These are phyloP conservation scores for Strobilomyces dryophilus DNA, from an alignment of 768 basidiomycete species.

Conservation along the genomic window DNA sequence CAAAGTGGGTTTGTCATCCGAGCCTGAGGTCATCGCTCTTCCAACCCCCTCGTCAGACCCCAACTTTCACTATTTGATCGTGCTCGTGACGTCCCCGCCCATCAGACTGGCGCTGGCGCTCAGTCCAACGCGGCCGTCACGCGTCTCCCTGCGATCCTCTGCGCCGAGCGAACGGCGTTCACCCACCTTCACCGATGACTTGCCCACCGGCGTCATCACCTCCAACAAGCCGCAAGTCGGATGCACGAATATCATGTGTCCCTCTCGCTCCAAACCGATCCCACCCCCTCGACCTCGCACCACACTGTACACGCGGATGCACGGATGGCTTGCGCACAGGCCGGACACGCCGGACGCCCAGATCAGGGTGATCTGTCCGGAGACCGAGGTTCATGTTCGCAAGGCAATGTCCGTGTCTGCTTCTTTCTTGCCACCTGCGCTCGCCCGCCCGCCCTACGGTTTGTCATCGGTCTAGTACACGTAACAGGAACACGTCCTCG, in stretches of 20 bases:
- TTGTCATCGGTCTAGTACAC: no score
- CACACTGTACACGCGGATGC: conserved; percentile 46
- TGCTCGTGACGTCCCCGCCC: conserved; percentile 61
- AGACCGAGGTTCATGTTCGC: conserved; percentile 83
- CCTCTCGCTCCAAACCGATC: background rate
- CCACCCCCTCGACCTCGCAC: background rate
- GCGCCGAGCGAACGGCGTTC: conserved; percentile 73
- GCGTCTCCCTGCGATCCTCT: conserved; percentile 59
- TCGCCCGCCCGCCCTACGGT: background rate
- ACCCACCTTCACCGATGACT: conserved; percentile 33
- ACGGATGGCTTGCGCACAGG: conserved; percentile 54
- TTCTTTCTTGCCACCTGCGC: no score
- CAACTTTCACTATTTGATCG: conserved; percentile 51
- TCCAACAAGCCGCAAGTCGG: conserved; percentile 44
- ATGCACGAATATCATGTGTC: conserved; percentile 64
- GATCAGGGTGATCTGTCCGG: conserved; percentile 81
- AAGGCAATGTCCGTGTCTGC: conserved; percentile 46
- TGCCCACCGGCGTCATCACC: conserved; percentile 37
- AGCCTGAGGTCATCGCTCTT: no score
- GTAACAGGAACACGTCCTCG: conserved; percentile 61
- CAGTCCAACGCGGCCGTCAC: background rate
- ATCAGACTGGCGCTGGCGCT: background rate
- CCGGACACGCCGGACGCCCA: conserved; percentile 60
- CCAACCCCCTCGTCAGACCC: conserved; percentile 41
- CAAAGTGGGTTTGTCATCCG: no score